Base-by-base conservation (phyloP, 2,329 filamentous ascomycete species). In the Canariomyces notabilis region DNA sequence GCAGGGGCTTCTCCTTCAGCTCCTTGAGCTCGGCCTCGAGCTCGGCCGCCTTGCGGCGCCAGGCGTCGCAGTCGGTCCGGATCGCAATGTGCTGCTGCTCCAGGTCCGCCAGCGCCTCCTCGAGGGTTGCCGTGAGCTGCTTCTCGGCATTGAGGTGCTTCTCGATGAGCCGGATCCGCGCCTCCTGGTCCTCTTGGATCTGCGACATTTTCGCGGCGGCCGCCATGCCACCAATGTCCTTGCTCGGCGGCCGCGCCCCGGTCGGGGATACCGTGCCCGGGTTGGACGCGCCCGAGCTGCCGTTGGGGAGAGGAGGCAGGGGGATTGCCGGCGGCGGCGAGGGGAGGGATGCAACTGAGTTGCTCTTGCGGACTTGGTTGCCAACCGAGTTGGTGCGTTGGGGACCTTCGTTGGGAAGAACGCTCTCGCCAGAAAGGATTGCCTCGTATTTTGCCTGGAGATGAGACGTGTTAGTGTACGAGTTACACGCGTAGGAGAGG, bases 121-220 rank as follows among this genome's bases (percentile, higher is more conserved):
- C 93, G 32, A 98, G 78, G 2, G 91, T 97, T 38, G 88, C 85
- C 0, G 91, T 98, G 49, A 98, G 82, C 66, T 97, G 91, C 64
- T 95, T 95, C 74, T 98, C 93, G 3, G 93, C 93, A 55, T 87
- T 85, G 19, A 98, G 78, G 62, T 97, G 89, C 73, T 96, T 97
- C 74, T 98, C 91, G 53, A 98, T 95, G 6, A 89, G 94, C 50
- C 87, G 84, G 62, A 98, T 94, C 53, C 90, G 89, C 35, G 88
- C 87, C 64, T 98, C 93, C 65, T 96, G 90, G 59, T 98, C 93
- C 61, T 97, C 91, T 50, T 91, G 81, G 55, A 95, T 78, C 60
- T 96, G 90, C 40, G 83, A 80, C 49, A 84, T 78, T 42, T 16
- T 29, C 5, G 37, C 26, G 5, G 41, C 31, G 8, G 37, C 29